phyloP scores from a whole-genome alignment of 2,329 filamentous ascomycete species.

The Curvularia sp. region DNA sequence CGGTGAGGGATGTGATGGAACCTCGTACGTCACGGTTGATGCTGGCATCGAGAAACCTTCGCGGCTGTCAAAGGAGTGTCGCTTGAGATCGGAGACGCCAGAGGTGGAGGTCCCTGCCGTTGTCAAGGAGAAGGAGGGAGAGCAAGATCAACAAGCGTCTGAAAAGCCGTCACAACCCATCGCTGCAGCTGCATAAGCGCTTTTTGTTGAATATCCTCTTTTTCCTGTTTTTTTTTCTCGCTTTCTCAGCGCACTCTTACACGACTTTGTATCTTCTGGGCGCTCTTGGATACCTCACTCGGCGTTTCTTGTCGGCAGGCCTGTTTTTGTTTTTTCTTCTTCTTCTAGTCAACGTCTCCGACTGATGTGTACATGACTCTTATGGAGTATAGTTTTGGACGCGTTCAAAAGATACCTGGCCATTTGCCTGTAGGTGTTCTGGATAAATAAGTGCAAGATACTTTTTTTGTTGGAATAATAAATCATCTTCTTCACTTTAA shows the following conservation, averaged over 20 bases:
- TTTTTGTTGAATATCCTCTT: neutral
- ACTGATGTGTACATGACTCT: constrained; percentile 2
- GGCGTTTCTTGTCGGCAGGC: neutral
- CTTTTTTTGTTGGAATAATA: neutral
- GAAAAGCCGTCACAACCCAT: neutral
- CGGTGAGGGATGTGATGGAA: constrained; percentile 47
- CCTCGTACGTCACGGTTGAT: constrained; percentile 48
- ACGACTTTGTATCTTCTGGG: neutral
- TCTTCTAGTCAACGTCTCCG: neutral
- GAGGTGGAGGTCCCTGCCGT: neutral
- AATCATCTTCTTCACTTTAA: neutral
- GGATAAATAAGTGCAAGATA: neutral
- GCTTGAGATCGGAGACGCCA: constrained; percentile 26
- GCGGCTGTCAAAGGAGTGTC: constrained; percentile 46
- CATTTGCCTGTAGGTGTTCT: neutral
- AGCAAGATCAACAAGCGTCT: neutral
- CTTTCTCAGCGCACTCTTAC: neutral
- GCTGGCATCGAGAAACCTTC: constrained; percentile 46
- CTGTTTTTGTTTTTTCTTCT: neutral
- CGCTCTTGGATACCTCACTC: constrained; percentile 2
- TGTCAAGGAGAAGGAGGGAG: neutral
- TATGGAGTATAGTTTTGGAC: neutral
- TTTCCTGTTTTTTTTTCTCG: neutral
- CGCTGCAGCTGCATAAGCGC: neutral
- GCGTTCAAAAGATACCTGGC: neutral